Conservation (phyloP, 2,329 filamentous ascomycete genomes). For the Emericellopsis atlantica region DNA sequence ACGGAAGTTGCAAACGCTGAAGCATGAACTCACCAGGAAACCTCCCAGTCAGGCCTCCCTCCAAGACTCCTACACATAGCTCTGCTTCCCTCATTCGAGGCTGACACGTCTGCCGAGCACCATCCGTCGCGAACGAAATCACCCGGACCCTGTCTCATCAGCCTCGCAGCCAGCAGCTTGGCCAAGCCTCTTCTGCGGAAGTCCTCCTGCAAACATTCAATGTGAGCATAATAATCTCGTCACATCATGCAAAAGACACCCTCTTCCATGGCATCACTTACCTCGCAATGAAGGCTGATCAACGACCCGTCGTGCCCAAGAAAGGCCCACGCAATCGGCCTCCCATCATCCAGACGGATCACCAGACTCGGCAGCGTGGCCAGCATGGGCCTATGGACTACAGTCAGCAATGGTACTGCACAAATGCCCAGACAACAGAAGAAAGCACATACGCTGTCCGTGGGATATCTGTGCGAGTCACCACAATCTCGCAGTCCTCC, state of each 20-base stretch:
- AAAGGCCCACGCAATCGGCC: constrained; percentile 53
- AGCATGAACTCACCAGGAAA: constrained; percentile 51
- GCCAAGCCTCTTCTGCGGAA: constrained; percentile 52
- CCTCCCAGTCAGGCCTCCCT: constrained; percentile 39
- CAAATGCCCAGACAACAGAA: not conserved
- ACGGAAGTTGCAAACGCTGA: no score
- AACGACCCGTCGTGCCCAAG: constrained; percentile 48
- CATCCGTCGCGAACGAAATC: constrained; percentile 35
- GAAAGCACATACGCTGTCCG: constrained; percentile 32
- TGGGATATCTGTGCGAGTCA: constrained; percentile 41
- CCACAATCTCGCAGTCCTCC: constrained; percentile 43
- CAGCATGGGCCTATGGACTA: constrained; percentile 22
- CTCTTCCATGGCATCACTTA: constrained; percentile 7
- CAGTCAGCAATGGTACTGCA: not conserved
- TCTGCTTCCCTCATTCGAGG: constrained; percentile 46
- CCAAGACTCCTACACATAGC: constrained; percentile 50
- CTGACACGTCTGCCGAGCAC: constrained; percentile 51
- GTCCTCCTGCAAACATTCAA: constrained; percentile 18
- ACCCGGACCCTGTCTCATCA: constrained; percentile 37
- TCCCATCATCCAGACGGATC: constrained; percentile 30
- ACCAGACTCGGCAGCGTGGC: constrained; percentile 30
- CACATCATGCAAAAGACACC: not conserved
- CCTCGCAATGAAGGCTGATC: constrained; percentile 47
- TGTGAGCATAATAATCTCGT: constrained; percentile 1
- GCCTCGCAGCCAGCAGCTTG: constrained; percentile 43